Evolutionary conservation across 805 yeast genomes (phyloP), one percentile per base, ranked within the genome.

Genomic region (Tetrapisispora arboricola): DNA sequence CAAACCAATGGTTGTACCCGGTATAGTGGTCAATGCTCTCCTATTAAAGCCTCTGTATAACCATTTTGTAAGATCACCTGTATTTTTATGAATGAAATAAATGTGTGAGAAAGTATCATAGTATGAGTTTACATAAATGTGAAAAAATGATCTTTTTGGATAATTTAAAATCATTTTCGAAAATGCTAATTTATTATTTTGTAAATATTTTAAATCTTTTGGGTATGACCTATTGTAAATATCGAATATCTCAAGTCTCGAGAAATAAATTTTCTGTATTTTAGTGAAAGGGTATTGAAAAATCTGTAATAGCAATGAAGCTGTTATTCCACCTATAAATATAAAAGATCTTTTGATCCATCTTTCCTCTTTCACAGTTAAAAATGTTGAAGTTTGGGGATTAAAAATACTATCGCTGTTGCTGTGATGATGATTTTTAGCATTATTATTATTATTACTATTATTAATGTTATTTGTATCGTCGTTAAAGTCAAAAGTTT

Each of bases 1-100:
- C 29, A 90, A 66, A 0, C 95, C 96, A 32, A 86, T 74, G 32
- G 94, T 82, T 1, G 96, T 84, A 2, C 95, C 85, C 1, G 97
- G 97, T 33, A 88, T 75, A 1, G 84, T 76, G 0, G 85, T 72
- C 36, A 84, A 53, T 0, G 94, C 81, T 45, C 80, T 81, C 43
- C 80, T 65, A 6, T 71, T 65, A 55, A 84, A 85, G 0, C 96
- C 96, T 47, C 77, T 79, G 55, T 87, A 90, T 9, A 79, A 70
- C 75, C 88, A 78, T 20, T 70, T 70, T 28, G 71, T 55, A 78
- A 46, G 35, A 16, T 48, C 38, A 22, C 68, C 68, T 3, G 84
- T 72, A 41, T 75, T 78, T 15, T 64, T 61, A 49, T 75, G 73
- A 48, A 78, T 68, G 43, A 71, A 64, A 30, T 69, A 50, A 25